These are phyloP conservation scores for Naegleria lovaniensis DNA, from an alignment of 208 protist species.

Conservation along the genomic window DNA sequence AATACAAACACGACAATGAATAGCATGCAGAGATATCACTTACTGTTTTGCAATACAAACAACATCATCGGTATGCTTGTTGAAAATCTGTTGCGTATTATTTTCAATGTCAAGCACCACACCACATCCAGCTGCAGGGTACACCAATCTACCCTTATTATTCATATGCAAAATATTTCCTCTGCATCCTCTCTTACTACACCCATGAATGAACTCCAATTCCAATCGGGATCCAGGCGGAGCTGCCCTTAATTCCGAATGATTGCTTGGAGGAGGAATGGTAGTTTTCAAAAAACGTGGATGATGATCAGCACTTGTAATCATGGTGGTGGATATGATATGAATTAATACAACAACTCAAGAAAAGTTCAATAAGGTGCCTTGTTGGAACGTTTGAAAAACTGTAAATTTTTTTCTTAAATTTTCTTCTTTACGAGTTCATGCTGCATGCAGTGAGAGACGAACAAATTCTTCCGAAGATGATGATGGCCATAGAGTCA, in stretches of 20 bases:
- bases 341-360: too few relatives aligned
- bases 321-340: too few relatives aligned
- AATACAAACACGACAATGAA: too few relatives aligned
- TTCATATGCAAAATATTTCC: slow-evolving; percentile 2
- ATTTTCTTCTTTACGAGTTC: too few relatives aligned
- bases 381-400: too few relatives aligned
- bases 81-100: not conserved
- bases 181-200: not conserved
- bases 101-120: not conserved
- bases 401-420: too few relatives aligned
- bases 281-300: not conserved
- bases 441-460: too few relatives aligned
- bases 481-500: too few relatives aligned
- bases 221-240: not conserved
- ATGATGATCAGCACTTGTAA: not conserved
- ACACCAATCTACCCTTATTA: not conserved
- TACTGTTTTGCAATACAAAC: not conserved
- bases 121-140: slow-evolving; percentile 5
- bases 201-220: not conserved
- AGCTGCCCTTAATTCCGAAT: not conserved
- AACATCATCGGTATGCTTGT: not conserved
- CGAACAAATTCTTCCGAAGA: too few relatives aligned
- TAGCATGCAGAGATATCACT: not conserved
- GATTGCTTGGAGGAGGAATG: not conserved
- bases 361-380: too few relatives aligned